phyloP scores from a whole-genome alignment of 192 early-diverging fungal genomes.

The Endogone sp. region DNA sequence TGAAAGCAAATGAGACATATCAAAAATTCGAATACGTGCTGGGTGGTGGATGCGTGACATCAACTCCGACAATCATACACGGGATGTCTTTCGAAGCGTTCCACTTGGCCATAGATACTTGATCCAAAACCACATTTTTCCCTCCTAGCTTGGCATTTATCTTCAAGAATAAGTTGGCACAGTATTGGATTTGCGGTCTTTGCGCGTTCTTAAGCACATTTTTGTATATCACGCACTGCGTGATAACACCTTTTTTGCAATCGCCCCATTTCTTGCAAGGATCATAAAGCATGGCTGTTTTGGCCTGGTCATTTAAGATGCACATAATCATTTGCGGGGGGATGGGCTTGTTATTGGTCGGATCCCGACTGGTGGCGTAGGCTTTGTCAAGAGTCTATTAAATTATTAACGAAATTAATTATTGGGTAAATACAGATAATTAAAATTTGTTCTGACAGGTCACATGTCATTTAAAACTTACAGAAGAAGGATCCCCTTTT shows the following conservation, averaged over 20 bases:
- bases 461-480: conserved; percentile 27
- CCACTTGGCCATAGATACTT: conserved; percentile 64
- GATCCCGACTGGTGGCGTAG: conserved; percentile 62
- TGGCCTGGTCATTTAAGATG: conserved; percentile 74
- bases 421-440: too few relatives aligned
- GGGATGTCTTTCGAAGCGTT: conserved; percentile 58
- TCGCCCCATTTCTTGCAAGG: conserved; percentile 39
- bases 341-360: conserved; percentile 49
- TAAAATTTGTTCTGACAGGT: too few relatives aligned
- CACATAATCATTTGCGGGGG: conserved; percentile 72
- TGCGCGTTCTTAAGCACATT: conserved; percentile 56
- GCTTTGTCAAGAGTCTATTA: conserved; percentile 63
- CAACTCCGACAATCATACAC: conserved; percentile 86
- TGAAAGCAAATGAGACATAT: too few relatives aligned
- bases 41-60: conserved; percentile 83
- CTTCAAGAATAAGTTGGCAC: conserved; percentile 85
- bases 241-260: neutral
- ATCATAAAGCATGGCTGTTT: conserved; percentile 64
- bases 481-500: neutral
- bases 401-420: conserved; percentile 45
- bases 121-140: conserved; percentile 67
- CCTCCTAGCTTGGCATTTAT: conserved; percentile 90
- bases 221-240: conserved; percentile 44
- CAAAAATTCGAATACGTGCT: conserved; percentile 23
- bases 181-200: conserved; percentile 89